A percentile compares a stretch with the other conserved stretches of the same genome.
Evolutionary conservation across 78 protist species (phyloP).

Genomic region (Fonticula alba): DNA sequence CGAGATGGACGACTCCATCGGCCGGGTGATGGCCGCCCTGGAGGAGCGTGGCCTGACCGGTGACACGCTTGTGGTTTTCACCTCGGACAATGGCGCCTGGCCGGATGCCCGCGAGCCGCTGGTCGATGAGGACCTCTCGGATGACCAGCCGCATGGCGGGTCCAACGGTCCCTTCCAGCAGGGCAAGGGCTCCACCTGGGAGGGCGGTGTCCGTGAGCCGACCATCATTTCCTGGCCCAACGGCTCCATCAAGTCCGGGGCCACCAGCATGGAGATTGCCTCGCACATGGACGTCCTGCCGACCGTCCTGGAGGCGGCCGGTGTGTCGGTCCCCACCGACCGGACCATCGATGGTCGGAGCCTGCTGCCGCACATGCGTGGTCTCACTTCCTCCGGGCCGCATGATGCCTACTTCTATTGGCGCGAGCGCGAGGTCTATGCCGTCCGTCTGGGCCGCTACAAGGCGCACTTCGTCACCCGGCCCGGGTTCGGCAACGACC

Average conservation of each 20-base stretch:
- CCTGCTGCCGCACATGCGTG: neutral
- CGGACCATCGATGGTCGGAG: neutral
- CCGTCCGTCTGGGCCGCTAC: neutral
- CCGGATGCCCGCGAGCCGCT: neutral
- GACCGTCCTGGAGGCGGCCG: slow-evolving; percentile 4
- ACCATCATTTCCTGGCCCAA: slow-evolving; percentile 5
- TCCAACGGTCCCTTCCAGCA: slow-evolving; percentile 3
- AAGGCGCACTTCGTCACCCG: slow-evolving; percentile 1
- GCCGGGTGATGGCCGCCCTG: neutral
- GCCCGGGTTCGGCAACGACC: neutral
- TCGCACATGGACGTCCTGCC: slow-evolving; percentile 11
- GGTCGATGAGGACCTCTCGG: neutral
- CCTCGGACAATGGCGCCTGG: slow-evolving; percentile 18
- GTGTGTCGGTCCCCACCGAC: neutral
- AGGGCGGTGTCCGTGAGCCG: slow-evolving; percentile 15
- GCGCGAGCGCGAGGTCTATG: neutral
- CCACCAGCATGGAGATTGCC: neutral
- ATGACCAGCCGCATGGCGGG: neutral
- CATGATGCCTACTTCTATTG: neutral
- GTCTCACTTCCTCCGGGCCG: neutral
- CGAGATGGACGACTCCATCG: slow-evolving; percentile 4
- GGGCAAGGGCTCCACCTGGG: slow-evolving; percentile 12
- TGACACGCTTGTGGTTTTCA: slow-evolving; percentile 10
- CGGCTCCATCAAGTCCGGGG: too few relatives aligned
- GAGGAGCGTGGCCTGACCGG: slow-evolving; percentile 1